A percentile compares a stretch with the other conserved stretches of the same genome.
Evolutionary conservation across 2,329 filamentous ascomycete species (phyloP).

Genomic region (Apiospora koreana): DNA sequence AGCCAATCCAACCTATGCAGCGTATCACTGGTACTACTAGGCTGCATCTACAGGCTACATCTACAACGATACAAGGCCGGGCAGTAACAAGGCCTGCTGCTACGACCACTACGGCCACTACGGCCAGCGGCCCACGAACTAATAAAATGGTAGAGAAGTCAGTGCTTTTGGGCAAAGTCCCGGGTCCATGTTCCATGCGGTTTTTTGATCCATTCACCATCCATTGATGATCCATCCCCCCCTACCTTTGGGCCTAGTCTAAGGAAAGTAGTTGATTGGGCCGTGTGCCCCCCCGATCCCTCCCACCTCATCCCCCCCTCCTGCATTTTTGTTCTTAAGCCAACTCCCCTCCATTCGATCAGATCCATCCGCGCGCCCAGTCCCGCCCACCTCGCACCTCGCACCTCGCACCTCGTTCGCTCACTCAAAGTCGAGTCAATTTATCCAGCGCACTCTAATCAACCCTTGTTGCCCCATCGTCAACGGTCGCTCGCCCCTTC

Average conservation of each 20-base stretch:
- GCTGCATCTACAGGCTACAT: neutral
- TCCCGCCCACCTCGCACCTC: constrained; percentile 8
- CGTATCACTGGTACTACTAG: neutral
- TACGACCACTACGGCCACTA: too few relatives aligned
- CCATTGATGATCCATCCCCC: neutral
- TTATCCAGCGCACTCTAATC: constrained; percentile 2
- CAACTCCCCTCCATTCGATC: constrained; percentile 7
- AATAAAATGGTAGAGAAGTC: neutral
- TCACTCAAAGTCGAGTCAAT: constrained; percentile 5
- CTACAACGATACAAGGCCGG: too few relatives aligned
- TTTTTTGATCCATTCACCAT: neutral
- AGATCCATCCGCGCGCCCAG: constrained; percentile 6
- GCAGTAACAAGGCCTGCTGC: neutral
- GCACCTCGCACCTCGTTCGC: too few relatives aligned
- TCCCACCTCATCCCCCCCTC: constrained; percentile 5
- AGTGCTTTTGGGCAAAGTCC: constrained; percentile 7
- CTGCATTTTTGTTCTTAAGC: constrained; percentile 10
- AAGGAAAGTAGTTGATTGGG: neutral
- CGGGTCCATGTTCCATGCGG: constrained; percentile 6
- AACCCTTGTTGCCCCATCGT: neutral
- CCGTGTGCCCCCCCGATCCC: constrained; percentile 7
- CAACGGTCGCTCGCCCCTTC: constrained; percentile 5
- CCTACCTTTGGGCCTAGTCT: constrained; percentile 3
- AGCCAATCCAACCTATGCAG: neutral
- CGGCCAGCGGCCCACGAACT: neutral